These are phyloP conservation scores for Rhodotorula sp. DNA, from an alignment of 1,284 basidiomycete genomes.

Conservation along the genomic window DNA sequence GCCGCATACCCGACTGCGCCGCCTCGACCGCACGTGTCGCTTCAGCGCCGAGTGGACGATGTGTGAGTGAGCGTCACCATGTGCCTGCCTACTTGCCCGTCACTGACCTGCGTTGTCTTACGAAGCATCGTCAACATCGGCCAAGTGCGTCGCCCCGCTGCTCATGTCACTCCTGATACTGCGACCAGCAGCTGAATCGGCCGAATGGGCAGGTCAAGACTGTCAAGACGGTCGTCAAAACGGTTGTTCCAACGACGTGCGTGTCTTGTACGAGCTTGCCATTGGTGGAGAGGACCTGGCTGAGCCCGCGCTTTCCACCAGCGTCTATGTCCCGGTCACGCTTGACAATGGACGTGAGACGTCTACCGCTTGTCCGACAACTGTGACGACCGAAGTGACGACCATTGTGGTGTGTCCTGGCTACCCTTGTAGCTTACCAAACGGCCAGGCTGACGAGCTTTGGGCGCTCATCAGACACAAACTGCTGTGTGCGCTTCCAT, in stretches of 20 bases:
- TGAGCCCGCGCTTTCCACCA: neutral
- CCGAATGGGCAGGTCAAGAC: conserved; percentile 7
- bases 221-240: conserved; percentile 8
- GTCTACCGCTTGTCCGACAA: conserved; percentile 2
- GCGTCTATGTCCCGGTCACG: conserved; percentile 20
- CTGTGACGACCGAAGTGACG: neutral
- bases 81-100: accelerated
- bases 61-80: conserved; percentile 6
- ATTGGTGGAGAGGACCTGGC: neutral
- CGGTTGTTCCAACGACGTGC: conserved; percentile 18
- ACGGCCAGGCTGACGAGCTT: neutral
- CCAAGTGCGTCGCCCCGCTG: neutral
- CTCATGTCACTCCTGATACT: too few relatives aligned
- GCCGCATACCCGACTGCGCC: too few relatives aligned
- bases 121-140: conserved; percentile 25
- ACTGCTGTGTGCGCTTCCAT: conserved; percentile 12
- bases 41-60: neutral
- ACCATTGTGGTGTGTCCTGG: neutral
- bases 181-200: neutral
- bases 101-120: neutral
- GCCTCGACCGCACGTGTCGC: too few relatives aligned
- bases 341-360: conserved; percentile 6
- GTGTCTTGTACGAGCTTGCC: neutral
- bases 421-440: too few relatives aligned
- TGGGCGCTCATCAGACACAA: conserved; percentile 4